Evolutionary conservation across 1,284 basidiomycete genomes (phyloP).

Genomic region (Leccinum laetum): DNA sequence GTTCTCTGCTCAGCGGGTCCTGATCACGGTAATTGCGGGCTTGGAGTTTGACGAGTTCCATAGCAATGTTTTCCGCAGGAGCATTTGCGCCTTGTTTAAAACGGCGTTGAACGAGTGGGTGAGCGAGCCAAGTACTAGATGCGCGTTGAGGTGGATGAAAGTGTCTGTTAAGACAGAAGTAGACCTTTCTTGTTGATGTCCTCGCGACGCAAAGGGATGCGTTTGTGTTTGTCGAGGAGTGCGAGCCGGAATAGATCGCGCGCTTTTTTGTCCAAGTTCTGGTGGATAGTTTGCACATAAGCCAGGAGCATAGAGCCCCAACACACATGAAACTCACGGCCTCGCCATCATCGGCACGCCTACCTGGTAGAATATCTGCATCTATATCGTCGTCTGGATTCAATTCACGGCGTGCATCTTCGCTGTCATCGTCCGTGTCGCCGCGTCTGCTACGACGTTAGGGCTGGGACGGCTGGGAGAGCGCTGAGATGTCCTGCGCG

Average conservation of each 20-base stretch:
- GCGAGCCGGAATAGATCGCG: constrained; percentile 71
- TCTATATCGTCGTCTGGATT: constrained; percentile 24
- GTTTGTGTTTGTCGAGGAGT: constrained; percentile 67
- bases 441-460: constrained; percentile 16
- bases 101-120: constrained; percentile 58
- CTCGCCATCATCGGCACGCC: constrained; percentile 11
- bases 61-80: too few species aligned
- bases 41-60: too few species aligned
- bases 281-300: neutral
- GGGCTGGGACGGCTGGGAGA: constrained; percentile 27
- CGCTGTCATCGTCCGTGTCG: constrained; percentile 18
- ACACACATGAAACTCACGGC: constrained; percentile 19
- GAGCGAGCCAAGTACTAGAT: constrained; percentile 57
- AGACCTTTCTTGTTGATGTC: constrained; percentile 79
- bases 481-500: constrained; percentile 23
- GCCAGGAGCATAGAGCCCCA: neutral
- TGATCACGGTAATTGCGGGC: too few species aligned
- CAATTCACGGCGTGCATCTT: constrained; percentile 22
- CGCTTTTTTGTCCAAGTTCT: constrained; percentile 62
- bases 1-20: constrained; percentile 41
- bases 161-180: constrained; percentile 1
- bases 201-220: constrained; percentile 61
- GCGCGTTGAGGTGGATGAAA: neutral
- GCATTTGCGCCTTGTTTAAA: constrained; percentile 16
- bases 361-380: constrained; percentile 23